Evolutionary conservation across 176 grass and related monocot species (phyloP).

Genomic region (Oryza coarctata): DNA sequence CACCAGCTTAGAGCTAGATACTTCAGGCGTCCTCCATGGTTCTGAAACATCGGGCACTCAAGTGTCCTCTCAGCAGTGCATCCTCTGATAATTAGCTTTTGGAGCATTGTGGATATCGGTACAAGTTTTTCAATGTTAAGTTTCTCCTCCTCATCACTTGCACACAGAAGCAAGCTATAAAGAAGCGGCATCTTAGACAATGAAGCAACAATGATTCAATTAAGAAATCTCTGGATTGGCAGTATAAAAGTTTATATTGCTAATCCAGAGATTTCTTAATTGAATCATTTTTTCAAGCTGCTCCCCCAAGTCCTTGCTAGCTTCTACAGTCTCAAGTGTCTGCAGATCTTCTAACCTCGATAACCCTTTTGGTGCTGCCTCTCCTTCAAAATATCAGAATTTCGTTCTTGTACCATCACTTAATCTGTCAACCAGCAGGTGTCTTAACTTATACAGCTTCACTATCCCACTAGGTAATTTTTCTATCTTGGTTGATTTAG

Average conservation of each 20-base stretch:
- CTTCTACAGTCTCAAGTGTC: slow-evolving; percentile 11
- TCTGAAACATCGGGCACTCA: background rate
- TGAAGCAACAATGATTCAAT: too few relatives aligned
- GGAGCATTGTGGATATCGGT: background rate
- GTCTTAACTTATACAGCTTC: background rate
- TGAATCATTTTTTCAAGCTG: background rate
- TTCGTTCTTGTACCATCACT: background rate
- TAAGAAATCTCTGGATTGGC: too few relatives aligned
- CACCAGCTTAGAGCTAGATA: background rate
- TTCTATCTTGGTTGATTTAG: background rate
- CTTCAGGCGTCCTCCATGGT: background rate
- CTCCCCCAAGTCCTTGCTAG: background rate
- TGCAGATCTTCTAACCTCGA: slow-evolving; percentile 13
- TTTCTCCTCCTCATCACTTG: background rate
- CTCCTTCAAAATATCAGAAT: background rate
- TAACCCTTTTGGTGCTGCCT: background rate
- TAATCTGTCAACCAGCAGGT: background rate
- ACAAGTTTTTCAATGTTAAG: background rate
- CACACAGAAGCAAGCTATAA: background rate
- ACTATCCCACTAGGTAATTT: background rate
- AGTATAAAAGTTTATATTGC: too few relatives aligned
- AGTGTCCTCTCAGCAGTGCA: background rate
- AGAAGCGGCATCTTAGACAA: slow-evolving; percentile 5
- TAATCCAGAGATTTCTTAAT: background rate
- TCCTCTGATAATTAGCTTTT: slow-evolving; percentile 16